These are phyloP conservation scores for Ambispora gerdemannii DNA, from an alignment of 192 early-diverging fungal species.

Conservation along the genomic window DNA sequence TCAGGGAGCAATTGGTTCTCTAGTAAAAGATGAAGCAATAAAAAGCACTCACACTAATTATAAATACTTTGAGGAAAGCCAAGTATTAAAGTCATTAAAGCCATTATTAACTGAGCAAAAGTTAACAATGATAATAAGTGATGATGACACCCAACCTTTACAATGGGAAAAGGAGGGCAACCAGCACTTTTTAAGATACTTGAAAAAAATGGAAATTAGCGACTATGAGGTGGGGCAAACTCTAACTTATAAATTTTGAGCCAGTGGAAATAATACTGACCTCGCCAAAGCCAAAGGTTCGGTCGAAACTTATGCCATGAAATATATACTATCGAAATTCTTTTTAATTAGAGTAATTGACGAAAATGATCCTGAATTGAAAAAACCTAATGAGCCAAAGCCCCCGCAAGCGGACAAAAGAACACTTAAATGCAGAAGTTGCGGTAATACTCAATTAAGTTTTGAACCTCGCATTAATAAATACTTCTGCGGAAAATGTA, in stretches of 20 bases:
- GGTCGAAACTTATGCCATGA: conserved; percentile 8
- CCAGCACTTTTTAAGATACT: conserved; percentile 2
- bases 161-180: neutral
- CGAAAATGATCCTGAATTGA: neutral
- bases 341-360: conserved; percentile 13
- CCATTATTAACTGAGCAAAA: neutral
- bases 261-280: neutral
- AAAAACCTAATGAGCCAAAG: neutral
- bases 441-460: neutral
- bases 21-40: conserved; percentile 7
- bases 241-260: conserved; percentile 12
- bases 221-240: neutral
- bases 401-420: neutral
- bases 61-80: conserved; percentile 14
- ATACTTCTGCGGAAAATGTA: neutral
- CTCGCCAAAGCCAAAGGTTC: conserved; percentile 8
- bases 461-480: neutral
- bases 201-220: neutral
- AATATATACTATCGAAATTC: conserved; percentile 9
- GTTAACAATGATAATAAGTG: neutral
- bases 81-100: conserved; percentile 18
- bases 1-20: neutral
- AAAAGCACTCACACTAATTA: neutral
- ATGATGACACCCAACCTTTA: conserved; percentile 8
- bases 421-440: neutral